Evolutionary conservation across 2,329 filamentous ascomycete species (phyloP).

Genomic region (Trichoderma afroharzianum): DNA sequence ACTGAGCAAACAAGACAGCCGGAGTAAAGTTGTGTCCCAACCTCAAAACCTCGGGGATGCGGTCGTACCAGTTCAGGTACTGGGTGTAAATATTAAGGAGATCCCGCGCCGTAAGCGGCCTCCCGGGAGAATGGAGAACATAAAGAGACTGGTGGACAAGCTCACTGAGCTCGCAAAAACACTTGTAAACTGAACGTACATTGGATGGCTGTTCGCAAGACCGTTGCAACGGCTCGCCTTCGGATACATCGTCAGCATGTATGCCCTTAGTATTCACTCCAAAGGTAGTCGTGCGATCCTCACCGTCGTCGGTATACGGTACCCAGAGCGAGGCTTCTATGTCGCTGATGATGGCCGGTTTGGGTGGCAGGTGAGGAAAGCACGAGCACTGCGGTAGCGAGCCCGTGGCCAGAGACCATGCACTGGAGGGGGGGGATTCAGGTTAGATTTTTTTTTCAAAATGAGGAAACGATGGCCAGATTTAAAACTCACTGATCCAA

Average conservation of each 20-base stretch:
- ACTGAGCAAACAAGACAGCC: constrained; percentile 72
- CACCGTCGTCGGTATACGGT: constrained; percentile 56
- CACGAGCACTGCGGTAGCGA: constrained; percentile 58
- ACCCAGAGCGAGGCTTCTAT: constrained; percentile 59
- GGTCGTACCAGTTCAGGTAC: constrained; percentile 69
- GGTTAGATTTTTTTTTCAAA: constrained; percentile 21
- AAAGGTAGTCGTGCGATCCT: constrained; percentile 24
- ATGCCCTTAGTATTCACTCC: background rate
- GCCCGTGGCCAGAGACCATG: constrained; percentile 63
- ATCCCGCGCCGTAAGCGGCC: constrained; percentile 59
- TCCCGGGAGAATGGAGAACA: constrained; percentile 67
- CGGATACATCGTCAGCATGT: background rate
- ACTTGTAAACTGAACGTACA: constrained; percentile 63
- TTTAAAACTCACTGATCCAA: constrained; percentile 55
- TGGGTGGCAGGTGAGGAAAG: constrained; percentile 54
- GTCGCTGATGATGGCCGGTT: constrained; percentile 57
- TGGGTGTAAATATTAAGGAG: constrained; percentile 63
- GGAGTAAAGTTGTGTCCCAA: constrained; percentile 68
- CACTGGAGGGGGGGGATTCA: constrained; percentile 36
- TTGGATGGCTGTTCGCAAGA: constrained; percentile 62
- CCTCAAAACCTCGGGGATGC: constrained; percentile 60
- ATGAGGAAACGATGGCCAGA: background rate
- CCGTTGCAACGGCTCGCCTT: constrained; percentile 51
- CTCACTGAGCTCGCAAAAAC: constrained; percentile 69
- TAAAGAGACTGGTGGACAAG: constrained; percentile 69